A percentile compares a stretch with the other conserved stretches of the same genome.
Conservation (phyloP, 169 alveolate genomes). For the Plasmodium sp. region DNA sequence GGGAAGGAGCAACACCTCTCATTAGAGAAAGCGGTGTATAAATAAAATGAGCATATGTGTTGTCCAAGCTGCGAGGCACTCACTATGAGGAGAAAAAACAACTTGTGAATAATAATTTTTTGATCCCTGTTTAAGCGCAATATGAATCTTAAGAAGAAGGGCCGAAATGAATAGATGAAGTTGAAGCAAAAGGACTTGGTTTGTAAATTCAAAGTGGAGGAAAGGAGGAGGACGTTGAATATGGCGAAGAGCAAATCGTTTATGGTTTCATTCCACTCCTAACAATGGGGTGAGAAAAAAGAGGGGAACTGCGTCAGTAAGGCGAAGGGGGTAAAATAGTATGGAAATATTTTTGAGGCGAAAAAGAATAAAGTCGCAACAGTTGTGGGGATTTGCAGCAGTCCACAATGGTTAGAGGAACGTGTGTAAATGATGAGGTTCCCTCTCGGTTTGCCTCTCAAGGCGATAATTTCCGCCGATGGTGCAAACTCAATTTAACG, state of each 20-base stretch:
- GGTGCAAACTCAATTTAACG: constrained; percentile 9
- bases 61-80: not conserved
- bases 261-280: constrained; percentile 67
- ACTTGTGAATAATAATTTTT: constrained; percentile 38
- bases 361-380: not conserved
- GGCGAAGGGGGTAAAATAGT: not conserved
- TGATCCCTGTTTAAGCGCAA: constrained; percentile 34
- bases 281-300: not conserved
- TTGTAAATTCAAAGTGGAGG: constrained; percentile 56
- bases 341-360: not conserved
- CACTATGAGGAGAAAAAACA: constrained; percentile 48
- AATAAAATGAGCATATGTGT: not conserved
- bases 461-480: not conserved
- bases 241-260: constrained; percentile 57
- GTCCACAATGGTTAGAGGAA: not conserved
- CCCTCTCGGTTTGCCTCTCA: not conserved
- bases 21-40: not conserved
- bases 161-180: constrained; percentile 55
- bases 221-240: constrained; percentile 45
- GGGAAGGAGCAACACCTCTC: not conserved
- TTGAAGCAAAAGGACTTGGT: constrained; percentile 64
- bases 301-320: not conserved
- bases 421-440: not conserved
- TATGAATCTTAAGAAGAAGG: constrained; percentile 43
- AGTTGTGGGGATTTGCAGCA: not conserved